Base-by-base conservation (phyloP, 805 yeast species). In the Myxozyma vanderwaltii region DNA sequence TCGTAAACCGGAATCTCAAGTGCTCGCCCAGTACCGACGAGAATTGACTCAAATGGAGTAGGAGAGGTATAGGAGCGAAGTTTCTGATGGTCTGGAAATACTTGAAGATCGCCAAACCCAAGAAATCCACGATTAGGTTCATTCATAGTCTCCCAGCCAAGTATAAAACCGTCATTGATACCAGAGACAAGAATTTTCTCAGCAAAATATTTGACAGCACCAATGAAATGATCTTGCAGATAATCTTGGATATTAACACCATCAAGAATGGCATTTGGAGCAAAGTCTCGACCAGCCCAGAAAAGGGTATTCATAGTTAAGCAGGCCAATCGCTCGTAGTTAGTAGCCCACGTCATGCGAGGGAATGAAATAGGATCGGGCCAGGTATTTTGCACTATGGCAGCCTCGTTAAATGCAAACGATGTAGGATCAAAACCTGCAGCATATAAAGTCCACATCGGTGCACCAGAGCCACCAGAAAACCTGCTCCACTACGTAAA, bases 341-440 rank as follows among this genome's bases (percentile, higher is more conserved):
- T 91, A 0, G 97, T 84, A 0, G 96, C 84, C 97, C 97, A 91
- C 35, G 91, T 77, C 97, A 91, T 91, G 67, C 88, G 87, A 5
- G 91, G 90, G 70, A 81, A 88, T 10, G 71, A 54, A 17, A 67
- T 66, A 6, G 83, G 82, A 46, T 77, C 72, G 1, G 76, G 73
- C 70, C 77, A 78, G 17, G 75, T 70, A 66, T 87, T 85, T 70
- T 91, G 96, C 21, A 90, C 70, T 35, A 89, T 72, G 0, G 97
- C 92, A 0, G 96, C 96, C 59, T 87, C 89, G 3, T 94, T 88
- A 1, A 65, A 77, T 0, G 80, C 73, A 67, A 94, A 89, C n/a
- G 81, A 72, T n/a, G 71, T 76, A 0, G 96, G 96, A 56, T 91
- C 82, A 49, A 91, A 74, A 0, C 97, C 97, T 1, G 92, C 96